Percentiles rank a stretch among this genome's conserved stretches.
These are phyloP conservation scores for Aspergillus sclerotiicarbonarius DNA, from an alignment of 495 filamentous ascomycete genomes.

Conservation along the genomic window DNA sequence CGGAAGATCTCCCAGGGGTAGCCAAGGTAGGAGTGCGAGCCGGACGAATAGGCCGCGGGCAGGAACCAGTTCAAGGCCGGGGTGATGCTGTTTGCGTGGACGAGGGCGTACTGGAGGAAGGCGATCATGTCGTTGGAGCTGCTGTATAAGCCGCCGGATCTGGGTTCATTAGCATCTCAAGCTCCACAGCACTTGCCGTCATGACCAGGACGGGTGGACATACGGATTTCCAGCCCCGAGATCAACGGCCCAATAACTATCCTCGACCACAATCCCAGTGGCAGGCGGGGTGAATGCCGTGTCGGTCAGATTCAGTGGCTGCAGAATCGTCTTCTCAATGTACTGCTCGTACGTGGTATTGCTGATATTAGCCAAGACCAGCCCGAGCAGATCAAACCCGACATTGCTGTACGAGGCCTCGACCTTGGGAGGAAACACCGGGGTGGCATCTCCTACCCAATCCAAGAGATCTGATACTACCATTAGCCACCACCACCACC, in stretches of 20 bases:
- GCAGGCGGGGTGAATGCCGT: background rate
- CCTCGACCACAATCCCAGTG: background rate
- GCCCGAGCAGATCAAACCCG: background rate
- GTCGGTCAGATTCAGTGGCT: background rate
- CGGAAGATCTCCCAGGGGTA: constrained; percentile 5
- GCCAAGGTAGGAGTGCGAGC: background rate
- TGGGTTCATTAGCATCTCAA: background rate
- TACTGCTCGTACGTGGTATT: background rate
- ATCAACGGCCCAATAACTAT: background rate
- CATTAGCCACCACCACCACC: background rate
- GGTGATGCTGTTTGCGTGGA: background rate
- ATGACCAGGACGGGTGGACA: background rate
- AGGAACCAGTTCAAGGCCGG: constrained; percentile 1
- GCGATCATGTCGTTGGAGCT: background rate
- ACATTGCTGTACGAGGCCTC: constrained; percentile 1
- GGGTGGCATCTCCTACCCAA: background rate
- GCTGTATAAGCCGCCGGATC: constrained; percentile 1
- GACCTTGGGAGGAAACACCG: background rate
- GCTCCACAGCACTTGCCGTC: background rate
- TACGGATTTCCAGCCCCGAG: background rate
- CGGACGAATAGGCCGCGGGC: background rate
- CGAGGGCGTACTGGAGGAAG: background rate
- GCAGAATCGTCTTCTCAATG: background rate
- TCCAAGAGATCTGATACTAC: background rate
- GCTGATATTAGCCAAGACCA: background rate